phyloP scores from a whole-genome alignment of 768 basidiomycete genomes.

The Rhodotorula kratochvilovae region DNA sequence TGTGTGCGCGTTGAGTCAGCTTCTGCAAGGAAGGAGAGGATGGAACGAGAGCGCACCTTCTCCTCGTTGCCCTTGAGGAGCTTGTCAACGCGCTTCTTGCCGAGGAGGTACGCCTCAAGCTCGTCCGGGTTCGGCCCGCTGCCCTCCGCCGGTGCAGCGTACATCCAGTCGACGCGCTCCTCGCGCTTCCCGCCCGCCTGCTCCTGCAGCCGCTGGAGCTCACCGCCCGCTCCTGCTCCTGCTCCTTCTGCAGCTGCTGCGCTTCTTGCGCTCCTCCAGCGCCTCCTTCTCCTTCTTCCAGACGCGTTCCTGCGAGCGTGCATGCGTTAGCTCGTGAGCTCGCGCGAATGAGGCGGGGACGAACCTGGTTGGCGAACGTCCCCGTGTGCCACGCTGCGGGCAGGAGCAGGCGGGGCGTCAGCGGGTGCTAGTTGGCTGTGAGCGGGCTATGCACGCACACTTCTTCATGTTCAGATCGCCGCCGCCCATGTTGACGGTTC shows the following conservation, averaged over 20 bases:
- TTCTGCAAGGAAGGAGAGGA: too few relatives aligned
- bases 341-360: conserved; percentile 53
- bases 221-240: conserved; percentile 92
- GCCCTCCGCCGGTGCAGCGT: conserved; percentile 93
- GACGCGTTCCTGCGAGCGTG: conserved; percentile 80
- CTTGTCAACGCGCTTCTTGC: conserved; percentile 97
- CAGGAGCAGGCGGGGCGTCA: not conserved
- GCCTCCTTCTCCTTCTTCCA: conserved; percentile 98
- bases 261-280: conserved; percentile 96
- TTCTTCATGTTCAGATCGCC: conserved; percentile 96
- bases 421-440: not conserved
- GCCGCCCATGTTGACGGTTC: conserved; percentile 79
- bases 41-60: conserved; percentile 53
- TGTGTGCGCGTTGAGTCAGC: not conserved
- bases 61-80: conserved; percentile 85
- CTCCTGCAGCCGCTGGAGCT: conserved; percentile 90
- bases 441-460: not conserved
- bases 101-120: conserved; percentile 90
- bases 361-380: conserved; percentile 33
- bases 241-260: conserved; percentile 92
- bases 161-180: conserved; percentile 99
- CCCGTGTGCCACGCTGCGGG: conserved; percentile 35
- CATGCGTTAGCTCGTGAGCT: conserved; percentile 53
- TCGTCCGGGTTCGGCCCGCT: conserved; percentile 79
- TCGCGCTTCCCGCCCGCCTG: conserved; percentile 78